These are phyloP conservation scores for Macrophomina tecta DNA, from an alignment of 2,329 filamentous ascomycete species.

Conservation along the genomic window DNA sequence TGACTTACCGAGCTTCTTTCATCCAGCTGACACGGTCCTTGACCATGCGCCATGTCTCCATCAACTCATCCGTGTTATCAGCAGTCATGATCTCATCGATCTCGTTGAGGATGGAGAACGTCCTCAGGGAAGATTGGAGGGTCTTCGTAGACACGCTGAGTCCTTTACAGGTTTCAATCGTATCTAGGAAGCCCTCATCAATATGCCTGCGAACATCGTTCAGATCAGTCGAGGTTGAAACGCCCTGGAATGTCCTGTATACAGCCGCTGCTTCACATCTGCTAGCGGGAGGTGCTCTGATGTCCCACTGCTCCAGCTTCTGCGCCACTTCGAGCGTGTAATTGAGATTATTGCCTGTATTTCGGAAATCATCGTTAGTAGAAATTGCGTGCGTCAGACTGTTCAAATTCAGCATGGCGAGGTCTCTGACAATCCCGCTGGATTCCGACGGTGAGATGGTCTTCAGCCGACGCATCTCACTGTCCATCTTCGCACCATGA, in stretches of 20 bases:
- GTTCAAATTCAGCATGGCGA: slow-evolving; percentile 81
- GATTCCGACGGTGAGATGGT: slow-evolving; percentile 64
- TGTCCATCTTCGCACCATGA: slow-evolving; percentile 88
- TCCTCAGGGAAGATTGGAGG: slow-evolving; percentile 63
- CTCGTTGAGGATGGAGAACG: slow-evolving; percentile 77
- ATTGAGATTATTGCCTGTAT: slow-evolving; percentile 65
- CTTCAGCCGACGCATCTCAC: slow-evolving; percentile 71
- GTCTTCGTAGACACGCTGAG: slow-evolving; percentile 56
- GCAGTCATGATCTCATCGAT: slow-evolving; percentile 77
- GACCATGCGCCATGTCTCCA: slow-evolving; percentile 68
- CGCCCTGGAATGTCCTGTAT: slow-evolving; percentile 80
- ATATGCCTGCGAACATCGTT: slow-evolving; percentile 62
- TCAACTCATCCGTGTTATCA: slow-evolving; percentile 64
- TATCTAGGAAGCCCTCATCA: slow-evolving; percentile 64
- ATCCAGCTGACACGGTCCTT: slow-evolving; percentile 76
- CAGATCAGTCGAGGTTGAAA: slow-evolving; percentile 70
- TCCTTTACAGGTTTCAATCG: slow-evolving; percentile 46
- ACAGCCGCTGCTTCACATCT: slow-evolving; percentile 66
- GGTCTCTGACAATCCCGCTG: slow-evolving; percentile 73
- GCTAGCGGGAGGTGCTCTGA: slow-evolving; percentile 71
- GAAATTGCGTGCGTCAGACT: slow-evolving; percentile 84
- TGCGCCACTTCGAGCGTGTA: slow-evolving; percentile 80
- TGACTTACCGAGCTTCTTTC: slow-evolving; percentile 74
- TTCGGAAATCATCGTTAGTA: slow-evolving; percentile 67
- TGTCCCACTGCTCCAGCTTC: slow-evolving; percentile 88